Evolutionary conservation across 257 asterid genomes (phyloP).

Genomic region (Nemophila menziesii): DNA sequence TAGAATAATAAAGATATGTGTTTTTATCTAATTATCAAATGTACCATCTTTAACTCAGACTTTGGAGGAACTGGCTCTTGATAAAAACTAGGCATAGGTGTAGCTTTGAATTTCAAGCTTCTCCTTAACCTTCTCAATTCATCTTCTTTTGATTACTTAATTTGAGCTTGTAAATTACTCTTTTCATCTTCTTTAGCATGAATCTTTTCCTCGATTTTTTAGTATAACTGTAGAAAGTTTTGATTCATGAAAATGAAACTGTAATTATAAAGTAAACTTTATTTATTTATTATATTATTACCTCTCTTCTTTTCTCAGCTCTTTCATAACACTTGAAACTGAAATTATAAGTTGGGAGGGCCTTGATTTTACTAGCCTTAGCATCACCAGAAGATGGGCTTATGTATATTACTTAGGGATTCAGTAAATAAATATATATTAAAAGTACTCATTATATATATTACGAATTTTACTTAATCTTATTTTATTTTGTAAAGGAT

Average conservation of each 20-base stretch:
- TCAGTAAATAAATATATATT: constrained; percentile 1
- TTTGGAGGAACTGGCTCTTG: constrained; percentile 95
- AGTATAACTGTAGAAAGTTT: constrained; percentile 52
- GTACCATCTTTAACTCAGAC: constrained; percentile 82
- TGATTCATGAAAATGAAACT: too few species aligned
- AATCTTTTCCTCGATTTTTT: constrained; percentile 87
- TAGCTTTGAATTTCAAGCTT: constrained; percentile 79
- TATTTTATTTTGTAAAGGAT: constrained; percentile 25
- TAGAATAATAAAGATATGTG: too few species aligned
- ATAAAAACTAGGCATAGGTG: constrained; percentile 96
- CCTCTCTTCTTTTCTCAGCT: constrained; percentile 96
- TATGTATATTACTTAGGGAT: constrained; percentile 43
- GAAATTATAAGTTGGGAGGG: constrained; percentile 70
- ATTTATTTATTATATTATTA: constrained; percentile 28
- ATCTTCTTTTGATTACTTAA: constrained; percentile 81
- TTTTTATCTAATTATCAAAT: too few species aligned
- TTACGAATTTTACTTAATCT: neutral
- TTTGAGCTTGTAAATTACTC: constrained; percentile 55
- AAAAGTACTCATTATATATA: too few species aligned
- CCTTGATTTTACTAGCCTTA: constrained; percentile 46
- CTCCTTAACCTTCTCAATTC: constrained; percentile 78
- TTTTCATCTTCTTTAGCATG: constrained; percentile 88
- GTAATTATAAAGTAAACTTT: too few species aligned
- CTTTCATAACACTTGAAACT: constrained; percentile 89
- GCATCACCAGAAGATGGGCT: constrained; percentile 63